Evolutionary conservation across 352 stramenopile genomes (phyloP).

Genomic region (Elongisporangium prolatum): DNA sequence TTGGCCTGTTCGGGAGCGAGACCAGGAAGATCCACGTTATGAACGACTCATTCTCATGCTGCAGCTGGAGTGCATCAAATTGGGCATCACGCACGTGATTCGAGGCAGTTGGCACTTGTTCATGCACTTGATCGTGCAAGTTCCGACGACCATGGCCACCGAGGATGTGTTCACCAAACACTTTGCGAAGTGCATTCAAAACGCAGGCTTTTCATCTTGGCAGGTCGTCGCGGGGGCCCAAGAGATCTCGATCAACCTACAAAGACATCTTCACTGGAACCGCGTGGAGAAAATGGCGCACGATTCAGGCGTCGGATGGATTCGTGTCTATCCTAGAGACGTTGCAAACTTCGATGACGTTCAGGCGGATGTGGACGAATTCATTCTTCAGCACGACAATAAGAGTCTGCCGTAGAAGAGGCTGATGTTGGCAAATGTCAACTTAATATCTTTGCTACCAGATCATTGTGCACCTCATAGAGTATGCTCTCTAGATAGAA

Average conservation of each 20-base stretch:
- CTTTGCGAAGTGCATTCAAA: slow-evolving; percentile 79
- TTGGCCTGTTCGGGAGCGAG: slow-evolving; percentile 82
- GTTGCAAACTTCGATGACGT: slow-evolving; percentile 78
- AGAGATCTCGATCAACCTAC: slow-evolving; percentile 84
- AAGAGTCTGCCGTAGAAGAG: background rate
- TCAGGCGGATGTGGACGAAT: slow-evolving; percentile 62
- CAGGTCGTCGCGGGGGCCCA: slow-evolving; percentile 81
- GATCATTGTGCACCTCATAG: background rate
- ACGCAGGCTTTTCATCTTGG: slow-evolving; percentile 79
- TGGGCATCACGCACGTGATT: slow-evolving; percentile 62
- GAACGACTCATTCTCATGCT: slow-evolving; percentile 84
- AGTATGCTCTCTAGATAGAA: background rate
- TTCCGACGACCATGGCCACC: slow-evolving; percentile 43
- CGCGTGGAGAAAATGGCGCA: slow-evolving; percentile 87
- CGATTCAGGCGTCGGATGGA: slow-evolving; percentile 79
- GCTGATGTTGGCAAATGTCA: background rate
- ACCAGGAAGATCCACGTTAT: slow-evolving; percentile 85
- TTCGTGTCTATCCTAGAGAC: slow-evolving; percentile 79
- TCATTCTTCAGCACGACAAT: slow-evolving; percentile 46
- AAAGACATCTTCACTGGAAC: slow-evolving; percentile 86
- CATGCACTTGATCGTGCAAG: slow-evolving; percentile 78
- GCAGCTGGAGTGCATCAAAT: slow-evolving; percentile 79
- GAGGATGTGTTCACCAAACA: slow-evolving; percentile 52
- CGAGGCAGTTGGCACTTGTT: slow-evolving; percentile 82
- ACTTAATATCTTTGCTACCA: background rate